Evolutionary conservation across 208 protist species (phyloP), one percentile per base, ranked within the genome.

Genomic region (Herpetomonas tarakana): DNA sequence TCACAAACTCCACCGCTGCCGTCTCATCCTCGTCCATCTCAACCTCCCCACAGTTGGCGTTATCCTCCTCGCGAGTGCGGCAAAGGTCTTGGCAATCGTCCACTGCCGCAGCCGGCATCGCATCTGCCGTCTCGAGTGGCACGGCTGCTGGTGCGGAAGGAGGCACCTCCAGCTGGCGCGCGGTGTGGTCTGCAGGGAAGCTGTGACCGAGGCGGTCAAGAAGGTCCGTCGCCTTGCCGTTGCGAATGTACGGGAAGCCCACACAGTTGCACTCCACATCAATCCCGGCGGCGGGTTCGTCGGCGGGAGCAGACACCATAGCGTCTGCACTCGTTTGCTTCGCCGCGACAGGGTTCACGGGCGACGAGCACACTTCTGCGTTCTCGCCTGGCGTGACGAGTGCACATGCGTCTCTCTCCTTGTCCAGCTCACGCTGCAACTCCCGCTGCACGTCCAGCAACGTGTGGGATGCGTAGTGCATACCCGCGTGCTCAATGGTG

Each of bases 391-490:
- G n/a, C n/a, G n/a, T n/a, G n/a, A n/a, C n/a, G n/a, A n/a, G n/a
- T n/a, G n/a, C n/a, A n/a, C n/a, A n/a, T n/a, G n/a, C n/a, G n/a
- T n/a, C n/a, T n/a, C n/a, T n/a, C n/a, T 68, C 35, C 59, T 75
- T 64, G 12, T 9, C 54, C 24, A 59, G 4, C 25, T 67, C 61
- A 19, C 60, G 60, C 28, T 71, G 46, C 28, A 76, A 58, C 29
- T 78, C 64, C n/a, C 51, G 52, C 44, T 62, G 68, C 19, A 38
- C 65, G n/a, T 53, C 38, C 6, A 78, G 12, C 11, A 78, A 58
- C 2, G 65, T 68, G 51, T 74, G 76, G 49, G 65, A 68, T 12
- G 71, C 77, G 46, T 71, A 71, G 47, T 83, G 77, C 14, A 83
- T 68, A 18, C 77, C 77, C 12, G 72, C 57, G 1, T 58, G 47